Percentiles rank a stretch among this genome's conserved stretches.
These are phyloP conservation scores for Solanum ahanhuiri DNA, from an alignment of 257 asterid species.

Conservation along the genomic window DNA sequence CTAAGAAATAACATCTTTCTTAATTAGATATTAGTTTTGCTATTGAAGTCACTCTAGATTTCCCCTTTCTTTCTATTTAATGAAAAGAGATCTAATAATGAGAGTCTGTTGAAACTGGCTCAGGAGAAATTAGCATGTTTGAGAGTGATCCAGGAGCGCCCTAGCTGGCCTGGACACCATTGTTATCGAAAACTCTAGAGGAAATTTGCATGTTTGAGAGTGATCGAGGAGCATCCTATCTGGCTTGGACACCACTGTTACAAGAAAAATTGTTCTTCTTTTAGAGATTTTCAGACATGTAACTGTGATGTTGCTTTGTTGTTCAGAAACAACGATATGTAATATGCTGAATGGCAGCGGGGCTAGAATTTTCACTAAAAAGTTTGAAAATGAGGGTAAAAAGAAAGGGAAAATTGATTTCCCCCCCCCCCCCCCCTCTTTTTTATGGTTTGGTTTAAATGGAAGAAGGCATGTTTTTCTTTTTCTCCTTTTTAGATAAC, in stretches of 20 bases:
- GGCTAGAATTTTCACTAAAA: not conserved
- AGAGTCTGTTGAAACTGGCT: not conserved
- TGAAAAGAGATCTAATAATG: not conserved
- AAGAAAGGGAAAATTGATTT: not conserved
- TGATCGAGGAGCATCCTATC: not conserved
- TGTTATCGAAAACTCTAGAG: not conserved
- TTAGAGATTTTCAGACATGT: not conserved
- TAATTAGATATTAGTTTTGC: not conserved
- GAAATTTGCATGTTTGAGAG: not conserved
- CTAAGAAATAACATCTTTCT: conserved; percentile 41
- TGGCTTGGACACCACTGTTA: not conserved
- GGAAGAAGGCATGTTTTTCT: not conserved
- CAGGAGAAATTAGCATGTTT: not conserved
- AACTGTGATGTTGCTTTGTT: not conserved
- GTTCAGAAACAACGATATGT: not conserved
- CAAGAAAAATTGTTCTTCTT: not conserved
- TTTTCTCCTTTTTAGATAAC: not conserved
- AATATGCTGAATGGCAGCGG: not conserved
- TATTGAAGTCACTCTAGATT: not conserved
- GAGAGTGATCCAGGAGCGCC: not conserved
- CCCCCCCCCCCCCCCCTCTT: too few relatives aligned
- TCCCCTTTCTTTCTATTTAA: not conserved
- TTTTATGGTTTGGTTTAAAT: not conserved
- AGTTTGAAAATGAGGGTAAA: not conserved
- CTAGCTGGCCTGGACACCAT: not conserved